phyloP scores from a whole-genome alignment of 2,329 filamentous ascomycete genomes.

The Cryphonectria carpinicola region DNA sequence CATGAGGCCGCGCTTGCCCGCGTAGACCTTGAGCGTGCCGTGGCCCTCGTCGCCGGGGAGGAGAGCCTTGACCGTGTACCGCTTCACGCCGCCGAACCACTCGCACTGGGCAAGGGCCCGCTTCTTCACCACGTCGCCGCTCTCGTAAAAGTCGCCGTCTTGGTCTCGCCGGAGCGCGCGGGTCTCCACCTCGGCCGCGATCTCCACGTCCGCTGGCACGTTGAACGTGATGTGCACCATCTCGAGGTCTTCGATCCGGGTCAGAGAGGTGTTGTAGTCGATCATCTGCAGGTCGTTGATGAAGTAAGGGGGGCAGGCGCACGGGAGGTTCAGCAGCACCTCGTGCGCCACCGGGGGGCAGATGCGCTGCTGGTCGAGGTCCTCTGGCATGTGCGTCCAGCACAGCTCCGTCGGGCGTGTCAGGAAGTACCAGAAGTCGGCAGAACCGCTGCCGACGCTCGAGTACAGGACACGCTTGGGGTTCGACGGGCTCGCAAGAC shows the following conservation, averaged over 20 bases:
- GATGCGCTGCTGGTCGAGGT: slow-evolving; percentile 88
- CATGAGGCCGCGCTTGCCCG: slow-evolving; percentile 93
- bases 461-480: slow-evolving; percentile 80
- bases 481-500: slow-evolving; percentile 87
- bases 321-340: slow-evolving; percentile 82
- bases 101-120: slow-evolving; percentile 88
- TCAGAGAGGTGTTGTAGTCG: slow-evolving; percentile 87
- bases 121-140: slow-evolving; percentile 83
- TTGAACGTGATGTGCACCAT: slow-evolving; percentile 88
- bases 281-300: slow-evolving; percentile 77
- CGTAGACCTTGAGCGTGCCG: slow-evolving; percentile 87
- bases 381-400: slow-evolving; percentile 92
- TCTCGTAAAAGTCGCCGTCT: slow-evolving; percentile 94
- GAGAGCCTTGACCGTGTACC: slow-evolving; percentile 90
- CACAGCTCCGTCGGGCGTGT: slow-evolving; percentile 84
- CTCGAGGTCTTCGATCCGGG: slow-evolving; percentile 87
- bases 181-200: slow-evolving; percentile 89
- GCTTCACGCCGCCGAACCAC: slow-evolving; percentile 85
- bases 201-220: slow-evolving; percentile 87
- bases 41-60: slow-evolving; percentile 90
- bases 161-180: slow-evolving; percentile 77
- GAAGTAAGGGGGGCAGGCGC: slow-evolving; percentile 87
- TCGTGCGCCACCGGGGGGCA: slow-evolving; percentile 87
- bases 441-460: slow-evolving; percentile 66
- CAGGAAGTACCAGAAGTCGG: slow-evolving; percentile 95